Evolutionary conservation across 768 basidiomycete genomes (phyloP).

Genomic region (Ephemerocybe angulata): DNA sequence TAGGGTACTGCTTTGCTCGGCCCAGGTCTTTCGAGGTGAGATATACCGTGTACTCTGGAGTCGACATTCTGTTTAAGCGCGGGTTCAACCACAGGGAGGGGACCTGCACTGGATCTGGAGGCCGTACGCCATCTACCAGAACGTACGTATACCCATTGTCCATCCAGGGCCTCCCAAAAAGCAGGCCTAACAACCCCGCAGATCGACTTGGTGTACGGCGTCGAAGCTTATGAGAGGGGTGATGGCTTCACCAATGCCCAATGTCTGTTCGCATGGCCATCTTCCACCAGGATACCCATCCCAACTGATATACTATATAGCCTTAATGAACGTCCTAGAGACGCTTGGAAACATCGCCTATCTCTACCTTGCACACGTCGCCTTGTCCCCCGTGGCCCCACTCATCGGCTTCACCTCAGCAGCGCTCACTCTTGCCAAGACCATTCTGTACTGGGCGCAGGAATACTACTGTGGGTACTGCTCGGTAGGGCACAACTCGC

Average conservation of each 20-base stretch:
- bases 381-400: slow-evolving; percentile 59
- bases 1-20: slow-evolving; percentile 73
- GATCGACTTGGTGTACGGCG: slow-evolving; percentile 61
- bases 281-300: neutral
- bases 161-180: no score
- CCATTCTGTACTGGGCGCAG: slow-evolving; percentile 74
- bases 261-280: slow-evolving; percentile 39
- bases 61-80: neutral
- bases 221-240: slow-evolving; percentile 55
- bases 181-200: neutral
- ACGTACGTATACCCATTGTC: slow-evolving; percentile 34
- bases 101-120: slow-evolving; percentile 92
- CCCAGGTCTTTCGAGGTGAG: slow-evolving; percentile 73
- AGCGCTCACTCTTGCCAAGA: slow-evolving; percentile 83
- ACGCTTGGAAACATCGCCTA: slow-evolving; percentile 70
- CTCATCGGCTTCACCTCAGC: slow-evolving; percentile 70
- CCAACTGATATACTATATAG: slow-evolving; percentile 32
- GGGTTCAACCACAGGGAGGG: slow-evolving; percentile 49
- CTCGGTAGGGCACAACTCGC: slow-evolving; percentile 68
- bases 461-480: slow-evolving; percentile 78
- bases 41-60: neutral
- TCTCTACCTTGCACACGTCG: slow-evolving; percentile 68
- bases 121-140: slow-evolving; percentile 75
- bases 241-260: slow-evolving; percentile 87
- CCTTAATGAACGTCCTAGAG: slow-evolving; percentile 76